Conservation (phyloP, 495 filamentous ascomycete species). For the Aspergillus egyptiacus region DNA sequence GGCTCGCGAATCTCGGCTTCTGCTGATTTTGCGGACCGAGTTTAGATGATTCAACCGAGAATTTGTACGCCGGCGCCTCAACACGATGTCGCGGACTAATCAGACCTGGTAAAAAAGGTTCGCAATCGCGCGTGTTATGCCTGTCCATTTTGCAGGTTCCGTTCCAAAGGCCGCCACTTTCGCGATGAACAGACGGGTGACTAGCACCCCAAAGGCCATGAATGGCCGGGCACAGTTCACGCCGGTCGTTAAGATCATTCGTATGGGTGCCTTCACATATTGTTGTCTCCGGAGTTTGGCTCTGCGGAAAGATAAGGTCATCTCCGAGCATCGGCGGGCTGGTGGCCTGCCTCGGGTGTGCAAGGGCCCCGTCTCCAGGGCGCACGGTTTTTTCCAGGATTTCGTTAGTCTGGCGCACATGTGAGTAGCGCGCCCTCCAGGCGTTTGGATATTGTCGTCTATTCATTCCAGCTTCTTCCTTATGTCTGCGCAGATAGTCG, state of each 20-base stretch:
- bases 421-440: slow-evolving; percentile 17
- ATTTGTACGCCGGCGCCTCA: background rate
- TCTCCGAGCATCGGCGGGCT: slow-evolving; percentile 80
- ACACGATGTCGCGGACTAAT: slow-evolving; percentile 18
- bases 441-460: slow-evolving; percentile 22
- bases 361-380: slow-evolving; percentile 34
- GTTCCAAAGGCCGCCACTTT: slow-evolving; percentile 60
- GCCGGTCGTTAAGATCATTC: slow-evolving; percentile 22
- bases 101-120: background rate
- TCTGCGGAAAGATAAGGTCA: slow-evolving; percentile 69
- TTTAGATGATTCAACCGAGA: background rate
- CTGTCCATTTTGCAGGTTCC: slow-evolving; percentile 43
- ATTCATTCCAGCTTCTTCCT: slow-evolving; percentile 41
- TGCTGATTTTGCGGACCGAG: background rate
- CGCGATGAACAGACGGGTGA: slow-evolving; percentile 23
- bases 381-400: slow-evolving; percentile 20
- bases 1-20: background rate
- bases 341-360: slow-evolving; percentile 46
- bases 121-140: slow-evolving; percentile 1
- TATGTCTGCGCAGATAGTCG: slow-evolving; percentile 46
- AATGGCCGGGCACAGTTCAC: slow-evolving; percentile 32
- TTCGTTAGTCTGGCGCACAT: slow-evolving; percentile 19
- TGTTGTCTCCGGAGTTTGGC: slow-evolving; percentile 72
- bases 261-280: slow-evolving; percentile 61
- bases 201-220: slow-evolving; percentile 41